phyloP scores from a whole-genome alignment of 352 stramenopile species.

The Phytophthora colocasiae region DNA sequence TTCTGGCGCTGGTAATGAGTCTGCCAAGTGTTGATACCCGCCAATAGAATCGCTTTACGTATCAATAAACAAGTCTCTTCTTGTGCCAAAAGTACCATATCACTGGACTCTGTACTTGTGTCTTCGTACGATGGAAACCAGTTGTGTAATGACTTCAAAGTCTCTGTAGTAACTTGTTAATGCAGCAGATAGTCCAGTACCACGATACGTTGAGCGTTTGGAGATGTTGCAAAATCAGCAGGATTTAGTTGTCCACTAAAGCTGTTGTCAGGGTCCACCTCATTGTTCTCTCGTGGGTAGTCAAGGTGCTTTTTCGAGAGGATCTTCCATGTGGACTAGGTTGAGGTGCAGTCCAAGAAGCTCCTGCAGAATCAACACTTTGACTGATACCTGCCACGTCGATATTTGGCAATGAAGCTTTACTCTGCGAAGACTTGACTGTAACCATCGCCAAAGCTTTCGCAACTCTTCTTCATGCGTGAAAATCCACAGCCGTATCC shows the following conservation, averaged over 20 bases:
- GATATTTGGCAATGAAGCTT: slow-evolving; percentile 21
- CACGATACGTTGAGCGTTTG: slow-evolving; percentile 46
- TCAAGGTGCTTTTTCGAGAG: slow-evolving; percentile 33
- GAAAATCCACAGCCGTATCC: slow-evolving; percentile 62
- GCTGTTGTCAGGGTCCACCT: slow-evolving; percentile 23
- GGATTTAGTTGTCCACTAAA: background rate
- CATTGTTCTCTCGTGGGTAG: slow-evolving; percentile 30
- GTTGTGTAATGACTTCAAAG: slow-evolving; percentile 54
- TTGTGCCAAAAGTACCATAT: slow-evolving; percentile 83
- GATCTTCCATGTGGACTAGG: slow-evolving; percentile 25
- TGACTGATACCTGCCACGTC: slow-evolving; percentile 6
- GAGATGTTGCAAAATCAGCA: slow-evolving; percentile 11
- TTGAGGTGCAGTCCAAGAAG: slow-evolving; percentile 18
- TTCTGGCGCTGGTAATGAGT: slow-evolving; percentile 34
- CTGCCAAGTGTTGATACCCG: slow-evolving; percentile 31
- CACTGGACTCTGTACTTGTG: slow-evolving; percentile 28
- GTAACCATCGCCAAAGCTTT: slow-evolving; percentile 18
- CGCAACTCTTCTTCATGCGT: slow-evolving; percentile 60
- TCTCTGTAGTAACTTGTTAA: slow-evolving; percentile 47
- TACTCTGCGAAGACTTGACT: slow-evolving; percentile 20
- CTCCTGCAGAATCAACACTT: slow-evolving; percentile 7
- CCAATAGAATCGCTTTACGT: slow-evolving; percentile 64
- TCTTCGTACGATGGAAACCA: slow-evolving; percentile 51
- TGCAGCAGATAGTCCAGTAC: slow-evolving; percentile 69
- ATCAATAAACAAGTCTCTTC: slow-evolving; percentile 76